These are phyloP conservation scores for Globisporangium mamillatum DNA, from an alignment of 352 stramenopile genomes.

Conservation along the genomic window DNA sequence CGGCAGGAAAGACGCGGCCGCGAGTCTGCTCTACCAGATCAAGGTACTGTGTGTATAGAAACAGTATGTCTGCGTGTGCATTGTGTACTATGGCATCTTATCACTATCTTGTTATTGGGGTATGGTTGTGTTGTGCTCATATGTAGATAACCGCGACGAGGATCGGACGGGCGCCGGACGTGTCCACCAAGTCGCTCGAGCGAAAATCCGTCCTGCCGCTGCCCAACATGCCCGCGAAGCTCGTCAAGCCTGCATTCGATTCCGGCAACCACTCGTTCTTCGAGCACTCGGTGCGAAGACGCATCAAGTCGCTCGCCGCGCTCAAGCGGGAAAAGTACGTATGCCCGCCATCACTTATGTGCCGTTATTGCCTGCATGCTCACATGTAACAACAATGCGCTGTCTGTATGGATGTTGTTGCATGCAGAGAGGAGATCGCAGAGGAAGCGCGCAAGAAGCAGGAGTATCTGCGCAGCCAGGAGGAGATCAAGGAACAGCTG, in stretches of 20 bases:
- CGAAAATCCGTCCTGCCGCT: slow-evolving; percentile 44
- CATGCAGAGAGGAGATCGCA: slow-evolving; percentile 36
- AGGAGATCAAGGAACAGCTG: slow-evolving; percentile 35
- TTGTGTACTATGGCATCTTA: neutral
- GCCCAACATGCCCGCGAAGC: slow-evolving; percentile 57
- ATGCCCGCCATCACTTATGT: neutral
- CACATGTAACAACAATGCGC: neutral
- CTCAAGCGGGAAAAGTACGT: slow-evolving; percentile 56
- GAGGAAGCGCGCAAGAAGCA: slow-evolving; percentile 28
- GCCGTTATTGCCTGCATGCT: neutral
- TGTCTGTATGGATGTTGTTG: neutral
- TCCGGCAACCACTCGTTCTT: slow-evolving; percentile 57
- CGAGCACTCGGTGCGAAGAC: slow-evolving; percentile 62
- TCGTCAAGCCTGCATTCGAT: slow-evolving; percentile 60
- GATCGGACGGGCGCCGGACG: slow-evolving; percentile 36
- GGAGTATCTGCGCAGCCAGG: slow-evolving; percentile 28
- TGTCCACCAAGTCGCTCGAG: slow-evolving; percentile 55
- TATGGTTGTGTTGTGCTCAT: neutral
- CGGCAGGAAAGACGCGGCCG: slow-evolving; percentile 46
- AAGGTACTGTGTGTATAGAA: slow-evolving; percentile 39
- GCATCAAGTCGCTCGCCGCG: slow-evolving; percentile 43
- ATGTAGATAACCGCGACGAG: slow-evolving; percentile 42
- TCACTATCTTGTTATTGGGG: neutral
- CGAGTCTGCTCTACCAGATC: slow-evolving; percentile 86
- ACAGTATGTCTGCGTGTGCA: neutral